Evolutionary conservation across 1,139 yeast genomes (phyloP).

Genomic region (Groenewaldozyma sp.): DNA sequence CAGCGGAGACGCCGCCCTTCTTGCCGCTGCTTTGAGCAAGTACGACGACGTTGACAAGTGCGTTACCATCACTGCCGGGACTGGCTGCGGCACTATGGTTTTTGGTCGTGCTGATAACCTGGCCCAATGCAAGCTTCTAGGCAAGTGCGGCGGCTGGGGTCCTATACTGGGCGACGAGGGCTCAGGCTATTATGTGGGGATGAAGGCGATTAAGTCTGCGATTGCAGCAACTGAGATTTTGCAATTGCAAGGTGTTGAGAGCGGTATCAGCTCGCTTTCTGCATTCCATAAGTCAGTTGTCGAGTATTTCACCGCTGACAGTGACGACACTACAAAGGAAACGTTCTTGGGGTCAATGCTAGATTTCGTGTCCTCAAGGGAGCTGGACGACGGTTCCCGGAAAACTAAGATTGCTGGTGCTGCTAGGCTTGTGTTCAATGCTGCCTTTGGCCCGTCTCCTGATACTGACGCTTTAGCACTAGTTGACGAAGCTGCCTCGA

Average conservation of each 20-base stretch:
- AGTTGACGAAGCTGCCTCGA: constrained; percentile 7
- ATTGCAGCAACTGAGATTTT: constrained; percentile 7
- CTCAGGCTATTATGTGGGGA: constrained; percentile 21
- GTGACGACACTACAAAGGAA: not conserved
- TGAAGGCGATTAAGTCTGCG: constrained; percentile 14
- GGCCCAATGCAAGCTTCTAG: constrained; percentile 11
- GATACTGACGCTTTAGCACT: constrained; percentile 8
- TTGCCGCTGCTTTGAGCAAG: constrained; percentile 11
- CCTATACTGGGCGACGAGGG: constrained; percentile 23
- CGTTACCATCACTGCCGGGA: constrained; percentile 20
- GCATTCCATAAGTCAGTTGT: constrained; percentile 6
- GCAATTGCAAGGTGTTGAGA: not conserved
- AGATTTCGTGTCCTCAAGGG: constrained; percentile 7
- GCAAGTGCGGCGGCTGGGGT: constrained; percentile 22
- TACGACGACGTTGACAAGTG: constrained; percentile 9
- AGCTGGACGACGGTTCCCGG: constrained; percentile 6
- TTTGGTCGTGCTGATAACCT: constrained; percentile 9
- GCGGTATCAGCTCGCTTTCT: not conserved
- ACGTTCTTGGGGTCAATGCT: constrained; percentile 13
- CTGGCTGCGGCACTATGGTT: constrained; percentile 22
- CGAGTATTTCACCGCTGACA: constrained; percentile 5
- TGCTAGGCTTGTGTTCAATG: constrained; percentile 12
- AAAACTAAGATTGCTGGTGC: constrained; percentile 12
- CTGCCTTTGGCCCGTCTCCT: constrained; percentile 5
- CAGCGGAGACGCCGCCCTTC: constrained; percentile 14